A percentile compares a stretch with the other conserved stretches of the same genome.
phyloP scores from a whole-genome alignment of 2,329 filamentous ascomycete species.

The Exutisphaerella laricina region DNA sequence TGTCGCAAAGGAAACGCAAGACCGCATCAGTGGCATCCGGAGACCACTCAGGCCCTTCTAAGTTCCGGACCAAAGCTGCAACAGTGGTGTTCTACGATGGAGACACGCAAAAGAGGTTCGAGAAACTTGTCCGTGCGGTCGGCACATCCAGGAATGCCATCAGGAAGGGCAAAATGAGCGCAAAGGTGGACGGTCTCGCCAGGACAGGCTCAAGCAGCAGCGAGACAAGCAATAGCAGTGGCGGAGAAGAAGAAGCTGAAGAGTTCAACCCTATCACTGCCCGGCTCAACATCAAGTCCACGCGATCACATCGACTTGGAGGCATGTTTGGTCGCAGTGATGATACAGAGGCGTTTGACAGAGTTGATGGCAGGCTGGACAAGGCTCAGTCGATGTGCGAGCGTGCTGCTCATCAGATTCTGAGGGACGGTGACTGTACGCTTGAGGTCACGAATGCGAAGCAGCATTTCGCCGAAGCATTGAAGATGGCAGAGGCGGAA shows the following conservation, averaged over 20 bases:
- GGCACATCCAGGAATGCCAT: constrained; percentile 75
- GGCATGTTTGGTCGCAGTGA: constrained; percentile 15
- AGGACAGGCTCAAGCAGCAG: constrained; percentile 32
- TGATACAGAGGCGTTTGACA: constrained; percentile 44
- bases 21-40: constrained; percentile 39
- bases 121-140: constrained; percentile 74
- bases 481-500: constrained; percentile 43
- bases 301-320: constrained; percentile 7
- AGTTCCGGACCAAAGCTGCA: constrained; percentile 66
- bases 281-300: constrained; percentile 34
- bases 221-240: constrained; percentile 34
- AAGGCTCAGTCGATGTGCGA: constrained; percentile 77
- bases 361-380: constrained; percentile 72
- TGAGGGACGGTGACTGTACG: constrained; percentile 82
- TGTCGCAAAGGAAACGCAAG: constrained; percentile 40
- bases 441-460: constrained; percentile 67
- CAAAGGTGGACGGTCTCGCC: constrained; percentile 55
- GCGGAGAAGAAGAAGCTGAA: constrained; percentile 27
- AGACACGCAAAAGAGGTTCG: constrained; percentile 75
- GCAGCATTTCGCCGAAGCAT: constrained; percentile 58
- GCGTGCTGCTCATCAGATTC: constrained; percentile 78
- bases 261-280: constrained; percentile 27
- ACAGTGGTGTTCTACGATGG: constrained; percentile 91
- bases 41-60: constrained; percentile 40
- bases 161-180: constrained; percentile 81